A percentile compares a stretch with the other conserved stretches of the same genome.
Conservation (phyloP, 805 yeast species). For the Kuraishia capsulata region DNA sequence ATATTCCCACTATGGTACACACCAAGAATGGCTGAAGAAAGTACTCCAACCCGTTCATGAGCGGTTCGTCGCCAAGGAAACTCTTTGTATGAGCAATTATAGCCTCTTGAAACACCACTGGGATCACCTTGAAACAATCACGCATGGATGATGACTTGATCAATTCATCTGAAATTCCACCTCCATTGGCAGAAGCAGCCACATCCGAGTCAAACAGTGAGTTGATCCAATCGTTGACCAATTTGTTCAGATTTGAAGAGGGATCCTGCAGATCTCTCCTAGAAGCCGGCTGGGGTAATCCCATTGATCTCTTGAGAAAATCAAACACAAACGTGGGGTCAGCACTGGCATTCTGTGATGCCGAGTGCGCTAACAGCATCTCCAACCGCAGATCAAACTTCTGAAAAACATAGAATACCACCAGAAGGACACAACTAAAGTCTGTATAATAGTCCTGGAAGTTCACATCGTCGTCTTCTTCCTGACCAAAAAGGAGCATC, state of each 20-base stretch:
- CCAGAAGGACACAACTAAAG: constrained; percentile 1
- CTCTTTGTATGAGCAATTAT: constrained; percentile 49
- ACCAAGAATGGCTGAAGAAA: constrained; percentile 74
- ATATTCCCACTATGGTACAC: constrained; percentile 12
- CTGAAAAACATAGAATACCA: not conserved
- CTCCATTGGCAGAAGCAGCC: constrained; percentile 23
- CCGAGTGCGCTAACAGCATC: not conserved
- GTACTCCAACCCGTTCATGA: constrained; percentile 78
- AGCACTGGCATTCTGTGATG: not conserved
- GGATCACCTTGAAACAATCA: constrained; percentile 62
- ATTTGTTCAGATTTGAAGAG: constrained; percentile 15
- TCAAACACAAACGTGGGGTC: not conserved
- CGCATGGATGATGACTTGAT: constrained; percentile 56
- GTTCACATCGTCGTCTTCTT: constrained; percentile 38
- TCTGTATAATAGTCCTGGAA: constrained; percentile 31
- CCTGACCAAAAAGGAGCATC: constrained; percentile 16
- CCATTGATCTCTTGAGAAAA: not conserved
- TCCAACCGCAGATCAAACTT: not conserved
- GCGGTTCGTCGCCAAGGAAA: constrained; percentile 46
- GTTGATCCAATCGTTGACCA: constrained; percentile 63
- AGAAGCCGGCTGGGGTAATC: not conserved
- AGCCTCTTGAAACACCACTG: constrained; percentile 67
- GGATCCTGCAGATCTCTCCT: constrained; percentile 11
- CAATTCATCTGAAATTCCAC: constrained; percentile 80
- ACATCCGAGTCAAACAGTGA: constrained; percentile 55